phyloP scores from a whole-genome alignment of 345 rosid species.

The Isatis tinctoria region DNA sequence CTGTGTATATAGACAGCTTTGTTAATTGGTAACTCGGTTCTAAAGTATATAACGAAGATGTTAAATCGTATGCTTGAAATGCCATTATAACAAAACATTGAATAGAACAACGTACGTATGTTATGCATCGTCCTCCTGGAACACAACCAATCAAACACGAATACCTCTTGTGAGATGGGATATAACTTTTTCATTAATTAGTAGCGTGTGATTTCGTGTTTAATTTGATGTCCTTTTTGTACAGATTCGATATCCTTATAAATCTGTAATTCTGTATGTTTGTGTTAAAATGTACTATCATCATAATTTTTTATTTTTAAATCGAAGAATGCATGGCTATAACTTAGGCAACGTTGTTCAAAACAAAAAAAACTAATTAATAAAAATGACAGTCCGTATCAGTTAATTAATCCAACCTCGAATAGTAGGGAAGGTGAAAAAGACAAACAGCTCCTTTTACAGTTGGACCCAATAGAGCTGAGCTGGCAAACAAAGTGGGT shows the following conservation, averaged over 20 bases:
- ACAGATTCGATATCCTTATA: neutral
- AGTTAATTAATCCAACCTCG: neutral
- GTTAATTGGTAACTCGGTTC: no score
- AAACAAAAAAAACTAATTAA: neutral
- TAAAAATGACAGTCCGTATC: neutral
- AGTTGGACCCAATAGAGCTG: constrained; percentile 17
- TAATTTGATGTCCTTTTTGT: no score
- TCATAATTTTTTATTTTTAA: neutral
- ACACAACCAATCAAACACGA: neutral
- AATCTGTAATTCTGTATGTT: neutral
- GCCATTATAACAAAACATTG: neutral
- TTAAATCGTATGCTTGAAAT: no score
- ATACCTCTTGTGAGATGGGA: neutral
- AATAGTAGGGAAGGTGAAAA: constrained; percentile 6
- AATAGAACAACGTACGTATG: neutral
- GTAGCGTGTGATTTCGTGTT: no score
- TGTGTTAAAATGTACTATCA: neutral
- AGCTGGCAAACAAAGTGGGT: constrained; percentile 17
- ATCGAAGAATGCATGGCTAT: neutral
- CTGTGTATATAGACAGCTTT: no score
- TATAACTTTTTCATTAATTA: no score
- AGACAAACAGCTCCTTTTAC: constrained; percentile 16
- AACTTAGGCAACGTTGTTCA: neutral
- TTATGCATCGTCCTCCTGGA: neutral
- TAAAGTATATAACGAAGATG: neutral